These are phyloP conservation scores for Nicotiana sylvestris DNA, from an alignment of 257 asterid species.

Conservation along the genomic window DNA sequence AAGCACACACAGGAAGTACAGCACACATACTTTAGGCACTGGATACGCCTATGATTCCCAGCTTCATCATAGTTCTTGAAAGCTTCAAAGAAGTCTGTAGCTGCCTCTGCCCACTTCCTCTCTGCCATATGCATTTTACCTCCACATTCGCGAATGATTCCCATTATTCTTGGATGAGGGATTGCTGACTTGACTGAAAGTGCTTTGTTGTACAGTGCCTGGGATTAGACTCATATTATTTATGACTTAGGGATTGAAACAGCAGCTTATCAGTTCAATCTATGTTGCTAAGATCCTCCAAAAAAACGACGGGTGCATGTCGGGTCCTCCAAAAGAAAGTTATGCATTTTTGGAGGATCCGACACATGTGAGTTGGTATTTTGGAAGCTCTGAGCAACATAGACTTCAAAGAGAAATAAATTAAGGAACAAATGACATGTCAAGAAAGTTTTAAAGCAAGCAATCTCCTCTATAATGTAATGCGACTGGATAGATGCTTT, in stretches of 20 bases:
- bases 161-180: constrained; percentile 99
- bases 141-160: constrained; percentile 96
- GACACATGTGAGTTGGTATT: neutral
- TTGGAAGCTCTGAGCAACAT: neutral
- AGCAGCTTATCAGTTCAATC: neutral
- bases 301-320: neutral
- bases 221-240: constrained; percentile 6
- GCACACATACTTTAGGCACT: constrained; percentile 74
- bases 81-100: constrained; percentile 98
- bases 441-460: neutral
- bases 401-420: neutral
- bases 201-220: constrained; percentile 89
- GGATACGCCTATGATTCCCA: constrained; percentile 94
- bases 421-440: neutral
- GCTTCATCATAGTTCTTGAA: constrained; percentile 98
- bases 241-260: neutral
- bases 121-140: constrained; percentile 99
- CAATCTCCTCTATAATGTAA: neutral
- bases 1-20: neutral
- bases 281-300: neutral
- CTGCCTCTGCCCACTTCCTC: constrained; percentile 93
- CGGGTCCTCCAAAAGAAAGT: neutral
- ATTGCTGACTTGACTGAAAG: constrained; percentile 89
- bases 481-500: neutral
- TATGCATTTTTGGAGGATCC: neutral